Evolutionary conservation across 352 stramenopile genomes (phyloP).

Genomic region (Pythium phragmitis): DNA sequence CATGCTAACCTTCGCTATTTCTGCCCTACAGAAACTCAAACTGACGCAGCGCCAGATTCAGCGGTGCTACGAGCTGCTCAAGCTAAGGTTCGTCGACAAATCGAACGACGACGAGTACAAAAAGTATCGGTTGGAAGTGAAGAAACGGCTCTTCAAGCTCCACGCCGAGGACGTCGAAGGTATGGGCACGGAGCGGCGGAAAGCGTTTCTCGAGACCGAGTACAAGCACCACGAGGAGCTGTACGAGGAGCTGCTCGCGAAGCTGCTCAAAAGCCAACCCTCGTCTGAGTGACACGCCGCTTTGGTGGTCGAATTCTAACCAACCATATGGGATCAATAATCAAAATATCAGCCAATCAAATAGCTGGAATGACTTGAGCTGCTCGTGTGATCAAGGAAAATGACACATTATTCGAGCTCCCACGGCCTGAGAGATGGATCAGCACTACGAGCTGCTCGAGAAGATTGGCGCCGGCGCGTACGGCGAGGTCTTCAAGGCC

Average conservation of each 20-base stretch:
- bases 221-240: conserved; percentile 50
- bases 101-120: conserved; percentile 54
- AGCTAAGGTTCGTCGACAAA: conserved; percentile 54
- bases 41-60: conserved; percentile 77
- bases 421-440: conserved; percentile 15
- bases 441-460: conserved; percentile 77
- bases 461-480: conserved; percentile 79
- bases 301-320: conserved; percentile 20
- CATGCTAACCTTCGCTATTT: background rate
- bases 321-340: background rate
- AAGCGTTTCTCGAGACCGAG: conserved; percentile 74
- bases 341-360: conserved; percentile 1
- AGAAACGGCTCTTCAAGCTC: conserved; percentile 72
- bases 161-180: conserved; percentile 72
- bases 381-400: background rate
- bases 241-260: conserved; percentile 46
- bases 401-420: background rate
- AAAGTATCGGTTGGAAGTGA: conserved; percentile 77
- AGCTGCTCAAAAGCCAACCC: conserved; percentile 11
- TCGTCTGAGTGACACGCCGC: background rate
- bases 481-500: conserved; percentile 80
- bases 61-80: conserved; percentile 76
- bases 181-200: conserved; percentile 71
- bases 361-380: background rate
- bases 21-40: conserved; percentile 44